Evolutionary conservation across 2,329 filamentous ascomycete species (phyloP), one percentile per base, ranked within the genome.

Genomic region (Aspergillus melleus): DNA sequence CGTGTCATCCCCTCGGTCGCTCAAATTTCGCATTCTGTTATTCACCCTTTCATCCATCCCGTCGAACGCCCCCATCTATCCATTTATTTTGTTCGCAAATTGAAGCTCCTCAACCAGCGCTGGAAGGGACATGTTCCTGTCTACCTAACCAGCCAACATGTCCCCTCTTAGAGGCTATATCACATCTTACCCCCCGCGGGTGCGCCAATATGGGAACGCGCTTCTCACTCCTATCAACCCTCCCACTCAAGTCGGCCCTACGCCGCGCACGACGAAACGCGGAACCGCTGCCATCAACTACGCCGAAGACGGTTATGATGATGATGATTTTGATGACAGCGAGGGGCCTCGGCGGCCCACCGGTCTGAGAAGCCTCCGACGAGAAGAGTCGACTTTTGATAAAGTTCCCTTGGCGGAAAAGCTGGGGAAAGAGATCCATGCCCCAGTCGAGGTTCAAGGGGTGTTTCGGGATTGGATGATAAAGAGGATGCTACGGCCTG

Each of bases 271-370:
- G n/a, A 98, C 95, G 9, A 98, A 99, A 81, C 90, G 95, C 77
- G 95, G 95, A 59, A 98, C 95, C 2, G 95, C 91, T 36, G 91
- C 94, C 64, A 95, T 98, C 78, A 99, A 97, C 79, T 99, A 99
- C 73, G 94, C 95, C 24, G 95, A 99, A 74, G 94, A 98, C 74
- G 93, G 93, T 51, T 96, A 89, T 72, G 94, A 97, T 66, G 92
- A 88, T 62, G 80, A 82, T 44, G 80, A 94, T 70, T 83, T 82
- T 64, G 80, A 82, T 42, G 81, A 82, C 42, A 80, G 91, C 64
- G 88, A 94, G 64, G 88, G 89, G 2, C 90, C 84, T 24, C 80
- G 87, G 63, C 80, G 86, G 59, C 86, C 91, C 12, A 96, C 92
- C 0, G 92, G 93, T 5, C 75, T 97, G 75, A 88, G 93, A 68